These are phyloP conservation scores for Saccharomyces hybrid DNA, from an alignment of 1,139 yeast genomes.

Conservation along the genomic window DNA sequence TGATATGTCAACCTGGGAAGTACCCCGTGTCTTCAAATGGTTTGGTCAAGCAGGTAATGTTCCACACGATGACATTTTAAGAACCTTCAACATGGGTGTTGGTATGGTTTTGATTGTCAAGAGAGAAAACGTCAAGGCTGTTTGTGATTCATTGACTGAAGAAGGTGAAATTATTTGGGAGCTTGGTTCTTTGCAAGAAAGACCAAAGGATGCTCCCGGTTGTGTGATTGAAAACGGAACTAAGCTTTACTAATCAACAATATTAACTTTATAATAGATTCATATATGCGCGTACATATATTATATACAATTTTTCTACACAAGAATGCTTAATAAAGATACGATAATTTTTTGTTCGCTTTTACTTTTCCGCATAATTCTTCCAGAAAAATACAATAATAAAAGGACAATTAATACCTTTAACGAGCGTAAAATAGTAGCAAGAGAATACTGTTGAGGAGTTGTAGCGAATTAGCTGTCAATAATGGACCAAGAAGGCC, in stretches of 20 bases:
- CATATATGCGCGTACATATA: neutral
- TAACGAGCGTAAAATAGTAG: neutral
- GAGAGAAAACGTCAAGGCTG: constrained; percentile 51
- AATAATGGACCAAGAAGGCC: constrained; percentile 26
- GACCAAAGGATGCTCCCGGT: constrained; percentile 45
- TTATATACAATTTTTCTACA: neutral
- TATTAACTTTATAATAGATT: neutral
- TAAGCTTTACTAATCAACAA: constrained; percentile 41
- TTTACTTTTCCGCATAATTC: neutral
- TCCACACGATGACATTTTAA: constrained; percentile 74
- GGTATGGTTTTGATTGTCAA: constrained; percentile 92
- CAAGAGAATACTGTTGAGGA: neutral
- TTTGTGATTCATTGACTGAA: constrained; percentile 45
- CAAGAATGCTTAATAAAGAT: neutral
- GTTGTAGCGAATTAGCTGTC: neutral
- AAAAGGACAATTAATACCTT: neutral
- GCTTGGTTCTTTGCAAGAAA: constrained; percentile 67
- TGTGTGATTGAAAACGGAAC: constrained; percentile 63
- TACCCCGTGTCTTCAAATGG: constrained; percentile 90
- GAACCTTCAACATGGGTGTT: constrained; percentile 92
- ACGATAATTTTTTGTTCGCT: constrained; percentile 1
- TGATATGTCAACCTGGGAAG: constrained; percentile 73
- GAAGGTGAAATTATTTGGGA: constrained; percentile 72
- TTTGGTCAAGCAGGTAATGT: constrained; percentile 87
- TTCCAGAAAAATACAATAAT: neutral